Evolutionary conservation across 2,329 filamentous ascomycete species (phyloP), one percentile per base, ranked within the genome.

Genomic region (Hypocreales sp.): DNA sequence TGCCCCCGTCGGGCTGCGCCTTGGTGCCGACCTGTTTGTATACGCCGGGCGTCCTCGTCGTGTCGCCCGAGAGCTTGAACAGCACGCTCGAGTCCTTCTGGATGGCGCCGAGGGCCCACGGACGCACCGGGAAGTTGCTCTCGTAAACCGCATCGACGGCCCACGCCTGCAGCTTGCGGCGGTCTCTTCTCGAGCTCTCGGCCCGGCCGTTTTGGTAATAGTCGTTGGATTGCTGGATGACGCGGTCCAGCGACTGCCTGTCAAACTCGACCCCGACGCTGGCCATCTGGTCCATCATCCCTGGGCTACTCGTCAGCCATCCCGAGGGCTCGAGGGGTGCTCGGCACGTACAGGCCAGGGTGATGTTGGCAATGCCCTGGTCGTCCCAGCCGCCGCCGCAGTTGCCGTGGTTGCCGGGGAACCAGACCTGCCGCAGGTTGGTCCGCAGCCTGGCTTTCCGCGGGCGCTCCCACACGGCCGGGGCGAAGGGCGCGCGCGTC

Each of bases 351-450:
- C 55, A 58, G 12, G 50, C 45, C 25, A 58, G 42, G 14, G 48
- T 48, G 11, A 48, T 44, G 28, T 58, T 52, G 4, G 55, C 45
- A 13, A 57, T 49, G 24, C 58, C 59, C 33, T 64, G 55, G 25
- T 67, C 62, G 5, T 50, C 44, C 67, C 67, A 78, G 3, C 77
- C 76, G 18, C 77, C 77, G 5, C 77, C 77, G 25, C 79, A 69
- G 39, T 81, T 78, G 8, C 61, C 70, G 42, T 84, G 79, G 26
- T 66, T 69, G 6, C 78, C 78, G 0, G 78, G 72, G 40, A 84
- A 83, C 72, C 72, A 76, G 9, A 64, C 59, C 34, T 65, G 61
- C 16, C 59, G 51, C 24, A 65, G 47, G 32, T 65, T 53, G 2
- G 58, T 60, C 14, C 44, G 50, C 10, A 47, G 39, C 20, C 44